Conservation (phyloP, 2,329 filamentous ascomycete genomes). For the Daldinia eschscholtzii region DNA sequence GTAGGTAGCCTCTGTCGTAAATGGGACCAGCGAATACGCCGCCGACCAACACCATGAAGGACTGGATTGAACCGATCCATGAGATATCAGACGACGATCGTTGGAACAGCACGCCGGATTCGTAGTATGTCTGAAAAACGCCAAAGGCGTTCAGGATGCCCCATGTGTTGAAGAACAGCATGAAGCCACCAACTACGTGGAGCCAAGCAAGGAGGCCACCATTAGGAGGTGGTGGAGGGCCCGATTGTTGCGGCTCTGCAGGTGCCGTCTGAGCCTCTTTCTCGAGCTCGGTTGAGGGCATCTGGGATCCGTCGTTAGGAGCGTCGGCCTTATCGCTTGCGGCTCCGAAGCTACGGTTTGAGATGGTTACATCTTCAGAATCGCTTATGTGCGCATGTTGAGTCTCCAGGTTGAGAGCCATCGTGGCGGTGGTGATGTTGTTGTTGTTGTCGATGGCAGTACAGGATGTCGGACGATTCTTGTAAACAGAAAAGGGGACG, state of each 20-base stretch:
- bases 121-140: conserved; percentile 60
- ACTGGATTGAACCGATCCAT: conserved; percentile 59
- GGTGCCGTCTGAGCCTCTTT: conserved; percentile 21
- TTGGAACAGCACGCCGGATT: conserved; percentile 50
- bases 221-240: conserved; percentile 47
- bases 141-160: conserved; percentile 45
- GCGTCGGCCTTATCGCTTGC: conserved; percentile 29
- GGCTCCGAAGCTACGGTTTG: conserved; percentile 31
- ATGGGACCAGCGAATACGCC: conserved; percentile 55
- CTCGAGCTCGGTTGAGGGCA: conserved; percentile 11
- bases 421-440: conserved; percentile 4
- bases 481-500: conserved; percentile 14
- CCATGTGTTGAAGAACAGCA: conserved; percentile 45
- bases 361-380: conserved; percentile 37
- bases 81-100: conserved; percentile 58
- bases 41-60: conserved; percentile 50
- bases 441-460: conserved; percentile 1
- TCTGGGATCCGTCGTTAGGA: conserved; percentile 5
- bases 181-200: conserved; percentile 56
- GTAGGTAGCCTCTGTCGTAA: conserved; percentile 47
- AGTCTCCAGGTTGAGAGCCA: conserved; percentile 17
- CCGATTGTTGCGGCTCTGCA: conserved; percentile 20
- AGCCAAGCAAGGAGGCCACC: conserved; percentile 58
- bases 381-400: conserved; percentile 33
- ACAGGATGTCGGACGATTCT: conserved; percentile 8